Percentiles rank a stretch among this genome's conserved stretches.
Conservation (phyloP, 1,139 yeast genomes). For the Suhomyces terraborum region DNA sequence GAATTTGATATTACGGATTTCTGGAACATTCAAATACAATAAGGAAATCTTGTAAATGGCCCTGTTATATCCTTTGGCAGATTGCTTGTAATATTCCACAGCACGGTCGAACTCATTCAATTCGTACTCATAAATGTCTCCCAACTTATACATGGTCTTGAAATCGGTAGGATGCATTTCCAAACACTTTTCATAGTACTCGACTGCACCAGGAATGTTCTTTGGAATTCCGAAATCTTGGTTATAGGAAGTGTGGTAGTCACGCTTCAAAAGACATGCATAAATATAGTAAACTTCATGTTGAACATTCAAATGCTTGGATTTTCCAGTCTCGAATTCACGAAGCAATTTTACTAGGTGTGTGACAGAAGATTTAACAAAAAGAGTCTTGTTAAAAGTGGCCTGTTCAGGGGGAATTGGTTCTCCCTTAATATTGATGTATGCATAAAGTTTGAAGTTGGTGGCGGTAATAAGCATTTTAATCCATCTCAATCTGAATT, state of each 20-base stretch:
- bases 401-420: conserved; percentile 35
- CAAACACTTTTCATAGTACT: conserved; percentile 38
- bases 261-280: conserved; percentile 44
- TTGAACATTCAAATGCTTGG: conserved; percentile 26
- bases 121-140: conserved; percentile 45
- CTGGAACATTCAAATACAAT: conserved; percentile 40
- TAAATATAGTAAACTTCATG: conserved; percentile 37
- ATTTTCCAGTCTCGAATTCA: conserved; percentile 34
- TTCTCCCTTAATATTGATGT: conserved; percentile 50
- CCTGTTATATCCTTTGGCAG: conserved; percentile 49
- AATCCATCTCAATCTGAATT: conserved; percentile 47
- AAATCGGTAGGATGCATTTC: conserved; percentile 36
- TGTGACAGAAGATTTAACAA: conserved; percentile 43
- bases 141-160: conserved; percentile 42
- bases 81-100: conserved; percentile 36
- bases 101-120: conserved; percentile 36
- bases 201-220: conserved; percentile 33
- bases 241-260: conserved; percentile 32
- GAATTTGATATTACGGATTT: conserved; percentile 38
- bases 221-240: conserved; percentile 43
- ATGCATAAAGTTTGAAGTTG: conserved; percentile 43
- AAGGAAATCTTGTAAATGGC: conserved; percentile 48
- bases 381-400: conserved; percentile 36
- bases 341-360: conserved; percentile 42
- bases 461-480: conserved; percentile 47